phyloP scores from a whole-genome alignment of 331 rosid species.

The Dryas integrifolia region DNA sequence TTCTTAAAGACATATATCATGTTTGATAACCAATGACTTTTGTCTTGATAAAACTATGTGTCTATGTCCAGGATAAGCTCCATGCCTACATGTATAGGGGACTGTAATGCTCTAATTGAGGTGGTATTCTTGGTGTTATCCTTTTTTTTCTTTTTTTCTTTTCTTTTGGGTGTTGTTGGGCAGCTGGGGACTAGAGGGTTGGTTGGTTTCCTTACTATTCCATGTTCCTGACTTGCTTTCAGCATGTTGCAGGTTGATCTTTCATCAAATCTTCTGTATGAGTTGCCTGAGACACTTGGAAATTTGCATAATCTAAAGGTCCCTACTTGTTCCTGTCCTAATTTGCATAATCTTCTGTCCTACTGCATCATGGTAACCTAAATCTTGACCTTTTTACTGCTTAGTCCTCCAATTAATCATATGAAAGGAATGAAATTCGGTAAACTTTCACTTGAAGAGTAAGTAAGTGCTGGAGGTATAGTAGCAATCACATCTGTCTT shows the following conservation, averaged over 20 bases:
- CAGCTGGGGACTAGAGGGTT: not conserved
- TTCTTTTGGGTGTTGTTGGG: not conserved
- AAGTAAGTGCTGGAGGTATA: not conserved
- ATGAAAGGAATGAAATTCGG: not conserved
- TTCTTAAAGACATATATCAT: not conserved
- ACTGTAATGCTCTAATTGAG: conserved; percentile 76
- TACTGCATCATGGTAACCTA: not conserved
- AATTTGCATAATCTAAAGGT: conserved; percentile 74
- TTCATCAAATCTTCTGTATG: conserved; percentile 69
- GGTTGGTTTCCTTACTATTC: not conserved
- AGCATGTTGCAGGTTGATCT: conserved; percentile 59
- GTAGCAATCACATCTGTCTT: not conserved
- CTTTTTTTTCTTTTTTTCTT: not conserved
- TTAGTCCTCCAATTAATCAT: not conserved
- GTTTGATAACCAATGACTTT: not conserved
- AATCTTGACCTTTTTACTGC: not conserved
- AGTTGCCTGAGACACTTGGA: conserved; percentile 73
- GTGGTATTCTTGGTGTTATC: conserved; percentile 34
- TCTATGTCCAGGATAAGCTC: conserved; percentile 58
- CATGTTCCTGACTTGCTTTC: conserved; percentile 18
- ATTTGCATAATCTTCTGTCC: not conserved
- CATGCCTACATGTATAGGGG: conserved; percentile 53
- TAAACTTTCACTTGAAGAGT: not conserved
- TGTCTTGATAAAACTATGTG: not conserved
- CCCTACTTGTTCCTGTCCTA: not conserved